Base-by-base conservation (phyloP, 805 yeast genomes). In the Brettanomyces bruxellensis region DNA sequence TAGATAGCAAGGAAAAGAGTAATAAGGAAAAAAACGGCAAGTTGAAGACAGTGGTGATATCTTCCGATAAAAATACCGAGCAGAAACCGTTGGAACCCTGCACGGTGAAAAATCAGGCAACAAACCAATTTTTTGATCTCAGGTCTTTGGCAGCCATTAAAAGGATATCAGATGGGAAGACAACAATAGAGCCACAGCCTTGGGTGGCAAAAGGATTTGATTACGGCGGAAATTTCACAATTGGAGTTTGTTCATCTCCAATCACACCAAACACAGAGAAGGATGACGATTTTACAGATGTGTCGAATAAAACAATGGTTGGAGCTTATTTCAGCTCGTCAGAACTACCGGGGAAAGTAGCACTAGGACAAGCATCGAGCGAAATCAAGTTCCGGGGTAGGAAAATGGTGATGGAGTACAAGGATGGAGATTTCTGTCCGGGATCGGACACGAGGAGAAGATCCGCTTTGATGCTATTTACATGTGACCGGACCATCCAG, bases 121-220 rank as follows among this genome's bases (percentile, higher is more conserved):
- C 71, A 2, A 66, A 68, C 38, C 78, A 74, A 12, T 75, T 70
- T 49, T 73, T 67, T 47, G 78, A 75, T 49, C 57, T 75, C 25
- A 49, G 72, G 1, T 64, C 70, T 2, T 58, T 75, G 42, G 62
- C 70, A 3, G 52, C 62, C 13, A 23, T 54, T 25, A 59, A 61
- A 1, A 46, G 53, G 34, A 65, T 62, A 25, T 62, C 64, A 11
- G 49, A 58, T 40, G 45, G 34, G 13, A 18, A 42, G n/a, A 42
- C 40, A 13, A 18, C 32, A 4, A 34, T 14, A 13, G 22, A 13
- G 25, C 51, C 60, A 4, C 61, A 65, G 50, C 75, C 82, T 24
- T 86, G 90, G 87, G 64, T 70, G 37, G 79, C 90, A 3, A 74
- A 73, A 49, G 95, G 95, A 0, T 75, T 73, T 60, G 93, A 83